Evolutionary conservation across 495 filamentous ascomycete genomes (phyloP).

Genomic region (Paragyromitra xinjiangensis): DNA sequence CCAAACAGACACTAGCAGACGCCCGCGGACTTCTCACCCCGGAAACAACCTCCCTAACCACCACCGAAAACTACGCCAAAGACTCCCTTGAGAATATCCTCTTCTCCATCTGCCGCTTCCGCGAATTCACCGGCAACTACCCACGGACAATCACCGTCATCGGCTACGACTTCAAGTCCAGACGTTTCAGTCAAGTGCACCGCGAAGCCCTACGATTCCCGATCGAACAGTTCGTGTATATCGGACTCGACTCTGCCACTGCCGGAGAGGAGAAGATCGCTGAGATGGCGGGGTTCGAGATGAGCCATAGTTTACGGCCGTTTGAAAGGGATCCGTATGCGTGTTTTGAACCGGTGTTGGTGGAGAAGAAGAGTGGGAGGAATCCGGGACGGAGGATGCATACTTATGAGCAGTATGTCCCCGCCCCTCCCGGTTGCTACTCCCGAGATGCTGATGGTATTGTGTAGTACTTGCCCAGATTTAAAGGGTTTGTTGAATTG

Average conservation of each 20-base stretch:
- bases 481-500: conserved; percentile 42
- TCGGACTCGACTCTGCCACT: conserved; percentile 71
- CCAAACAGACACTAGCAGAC: conserved; percentile 27
- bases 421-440: too few species aligned
- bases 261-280: conserved; percentile 55
- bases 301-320: conserved; percentile 59
- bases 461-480: conserved; percentile 43
- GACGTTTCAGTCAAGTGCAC: conserved; percentile 73
- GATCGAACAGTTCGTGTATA: conserved; percentile 61
- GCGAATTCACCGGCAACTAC: conserved; percentile 60
- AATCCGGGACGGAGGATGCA: conserved; percentile 56
- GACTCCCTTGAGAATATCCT: conserved; percentile 81
- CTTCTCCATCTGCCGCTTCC: conserved; percentile 71
- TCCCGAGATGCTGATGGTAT: neutral
- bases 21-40: conserved; percentile 13
- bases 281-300: conserved; percentile 59
- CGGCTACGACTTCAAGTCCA: conserved; percentile 76
- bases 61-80: conserved; percentile 70
- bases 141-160: conserved; percentile 71
- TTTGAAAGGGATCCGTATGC: conserved; percentile 66
- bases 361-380: conserved; percentile 62
- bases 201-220: conserved; percentile 71
- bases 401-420: conserved; percentile 33
- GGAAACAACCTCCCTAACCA: conserved; percentile 54
- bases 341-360: conserved; percentile 60